phyloP scores from a whole-genome alignment of 73 alveolate genomes.

The Strombidium stylifer region DNA sequence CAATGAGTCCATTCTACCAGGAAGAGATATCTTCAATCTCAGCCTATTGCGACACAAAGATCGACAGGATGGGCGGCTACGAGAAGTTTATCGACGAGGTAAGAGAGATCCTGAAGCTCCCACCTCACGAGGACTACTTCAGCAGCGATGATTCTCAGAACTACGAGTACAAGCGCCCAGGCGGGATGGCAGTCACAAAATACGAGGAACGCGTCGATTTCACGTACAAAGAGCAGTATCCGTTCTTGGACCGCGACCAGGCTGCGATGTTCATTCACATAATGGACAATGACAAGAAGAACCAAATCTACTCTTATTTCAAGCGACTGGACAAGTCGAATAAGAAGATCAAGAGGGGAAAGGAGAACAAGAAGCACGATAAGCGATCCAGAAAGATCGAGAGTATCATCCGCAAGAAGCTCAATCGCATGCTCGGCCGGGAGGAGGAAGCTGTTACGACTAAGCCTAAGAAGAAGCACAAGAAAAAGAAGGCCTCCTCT shows the following conservation, averaged over 20 bases:
- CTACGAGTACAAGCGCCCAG: background rate
- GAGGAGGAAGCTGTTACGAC: too few species aligned
- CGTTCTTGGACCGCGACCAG: background rate
- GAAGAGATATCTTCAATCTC: background rate
- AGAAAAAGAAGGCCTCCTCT: too few species aligned
- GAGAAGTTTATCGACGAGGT: background rate
- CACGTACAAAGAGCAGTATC: background rate
- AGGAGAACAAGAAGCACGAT: background rate
- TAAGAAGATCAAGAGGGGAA: background rate
- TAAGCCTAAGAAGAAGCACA: too few species aligned
- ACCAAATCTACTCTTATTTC: too few species aligned
- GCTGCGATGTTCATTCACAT: background rate
- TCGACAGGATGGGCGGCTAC: background rate
- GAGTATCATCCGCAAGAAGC: too few species aligned
- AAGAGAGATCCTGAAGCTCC: constrained; percentile 1
- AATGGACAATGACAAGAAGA: background rate
- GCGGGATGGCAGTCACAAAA: background rate
- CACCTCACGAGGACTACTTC: too few species aligned
- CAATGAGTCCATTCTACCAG: background rate
- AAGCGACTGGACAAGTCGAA: background rate
- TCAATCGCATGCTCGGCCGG: too few species aligned
- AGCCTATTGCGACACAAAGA: background rate
- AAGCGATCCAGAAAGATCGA: background rate
- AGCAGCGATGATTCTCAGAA: too few species aligned
- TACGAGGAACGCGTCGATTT: background rate